Conservation (phyloP, 169 alveolate genomes). For the Eimeria necatrix region DNA sequence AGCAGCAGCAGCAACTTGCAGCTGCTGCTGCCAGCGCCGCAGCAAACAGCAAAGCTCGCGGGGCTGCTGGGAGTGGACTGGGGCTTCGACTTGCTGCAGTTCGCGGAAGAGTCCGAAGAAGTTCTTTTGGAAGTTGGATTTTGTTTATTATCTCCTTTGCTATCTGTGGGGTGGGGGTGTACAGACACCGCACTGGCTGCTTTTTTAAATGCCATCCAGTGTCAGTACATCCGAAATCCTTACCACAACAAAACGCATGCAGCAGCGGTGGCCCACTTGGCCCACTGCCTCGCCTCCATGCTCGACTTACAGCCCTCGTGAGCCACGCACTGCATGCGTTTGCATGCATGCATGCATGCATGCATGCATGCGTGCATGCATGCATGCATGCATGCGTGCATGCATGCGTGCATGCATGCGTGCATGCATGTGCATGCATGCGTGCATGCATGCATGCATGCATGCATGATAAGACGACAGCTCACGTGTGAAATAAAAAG, state of each 20-base stretch:
- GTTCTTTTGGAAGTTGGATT: constrained; percentile 61
- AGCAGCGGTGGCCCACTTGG: constrained; percentile 85
- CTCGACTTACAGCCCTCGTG: constrained; percentile 79
- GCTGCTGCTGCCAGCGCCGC: constrained; percentile 41
- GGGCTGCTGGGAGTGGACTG: constrained; percentile 42
- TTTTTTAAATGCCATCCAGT: constrained; percentile 44
- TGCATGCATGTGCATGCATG: not conserved
- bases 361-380: not conserved
- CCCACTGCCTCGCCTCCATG: constrained; percentile 83
- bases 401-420: not conserved
- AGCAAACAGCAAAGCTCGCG: not conserved
- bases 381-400: not conserved
- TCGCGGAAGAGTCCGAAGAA: not conserved
- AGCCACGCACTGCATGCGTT: not conserved
- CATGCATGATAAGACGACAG: not conserved
- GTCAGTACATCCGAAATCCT: constrained; percentile 60
- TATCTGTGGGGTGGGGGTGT: constrained; percentile 52
- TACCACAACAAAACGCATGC: constrained; percentile 79
- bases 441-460: not conserved
- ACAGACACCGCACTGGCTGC: constrained; percentile 20
- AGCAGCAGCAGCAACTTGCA: too few relatives aligned
- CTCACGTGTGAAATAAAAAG: too few relatives aligned
- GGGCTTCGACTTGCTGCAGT: constrained; percentile 42
- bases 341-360: not conserved
- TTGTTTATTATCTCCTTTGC: not conserved